Percentiles rank a stretch among this genome's conserved stretches.
Conservation (phyloP, 805 yeast species). For the Yamadazyma akitaensis region DNA sequence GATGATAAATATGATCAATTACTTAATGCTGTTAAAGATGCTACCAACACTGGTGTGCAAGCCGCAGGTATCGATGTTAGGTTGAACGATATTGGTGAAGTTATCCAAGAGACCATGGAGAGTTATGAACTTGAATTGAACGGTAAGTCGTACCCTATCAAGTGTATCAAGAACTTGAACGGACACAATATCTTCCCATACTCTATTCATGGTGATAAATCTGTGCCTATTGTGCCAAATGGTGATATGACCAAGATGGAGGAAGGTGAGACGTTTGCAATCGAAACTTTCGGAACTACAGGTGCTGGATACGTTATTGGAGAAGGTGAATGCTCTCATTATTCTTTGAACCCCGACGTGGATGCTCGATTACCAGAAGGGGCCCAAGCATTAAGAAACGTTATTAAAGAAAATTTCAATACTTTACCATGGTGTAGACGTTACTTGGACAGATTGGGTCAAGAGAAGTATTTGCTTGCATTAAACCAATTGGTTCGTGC, state of each 20-base stretch:
- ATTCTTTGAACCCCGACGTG: conserved; percentile 59
- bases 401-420: conserved; percentile 82
- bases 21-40: conserved; percentile 82
- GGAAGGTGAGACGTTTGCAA: conserved; percentile 97
- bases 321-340: conserved; percentile 94
- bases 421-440: conserved; percentile 96
- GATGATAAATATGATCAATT: conserved; percentile 79
- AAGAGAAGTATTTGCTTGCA: conserved; percentile 86
- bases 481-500: conserved; percentile 79
- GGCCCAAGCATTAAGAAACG: conserved; percentile 64
- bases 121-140: conserved; percentile 88
- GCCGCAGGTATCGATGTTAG: conserved; percentile 97
- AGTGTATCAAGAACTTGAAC: conserved; percentile 85
- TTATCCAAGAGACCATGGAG: conserved; percentile 96
- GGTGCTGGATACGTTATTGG: conserved; percentile 87
- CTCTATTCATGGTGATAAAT: conserved; percentile 89
- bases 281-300: conserved; percentile 96
- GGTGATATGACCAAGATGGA: conserved; percentile 97
- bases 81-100: conserved; percentile 91
- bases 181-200: conserved; percentile 91
- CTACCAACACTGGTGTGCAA: conserved; percentile 88
- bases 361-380: conserved; percentile 49
- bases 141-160: conserved; percentile 81
- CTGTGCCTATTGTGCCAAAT: conserved; percentile 93
- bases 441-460: conserved; percentile 86